Conservation (phyloP, 345 rosid species). For the Sisymbrium irio region DNA sequence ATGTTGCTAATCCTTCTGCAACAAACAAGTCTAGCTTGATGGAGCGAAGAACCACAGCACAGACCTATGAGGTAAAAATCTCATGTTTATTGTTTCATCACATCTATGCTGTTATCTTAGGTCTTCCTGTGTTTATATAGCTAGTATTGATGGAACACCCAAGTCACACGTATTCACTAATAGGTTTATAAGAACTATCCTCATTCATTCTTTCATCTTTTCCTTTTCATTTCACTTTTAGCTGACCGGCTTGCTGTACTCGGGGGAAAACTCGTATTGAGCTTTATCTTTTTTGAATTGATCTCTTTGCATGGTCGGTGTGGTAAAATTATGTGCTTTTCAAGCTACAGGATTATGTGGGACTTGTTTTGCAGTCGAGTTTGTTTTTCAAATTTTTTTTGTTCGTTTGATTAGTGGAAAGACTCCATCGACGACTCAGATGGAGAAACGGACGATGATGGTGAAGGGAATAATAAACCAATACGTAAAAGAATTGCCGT, state of each 20-base stretch:
- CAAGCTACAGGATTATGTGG: not conserved
- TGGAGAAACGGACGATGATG: constrained; percentile 12
- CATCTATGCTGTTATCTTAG: not conserved
- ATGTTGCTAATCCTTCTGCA: constrained; percentile 17
- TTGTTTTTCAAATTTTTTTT: not conserved
- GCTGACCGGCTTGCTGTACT: constrained; percentile 2
- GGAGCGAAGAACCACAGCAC: constrained; percentile 30
- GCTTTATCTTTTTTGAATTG: constrained; percentile 5
- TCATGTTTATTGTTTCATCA: not conserved
- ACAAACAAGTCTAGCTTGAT: constrained; percentile 22
- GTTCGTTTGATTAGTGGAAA: constrained; percentile 36
- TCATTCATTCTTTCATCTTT: not conserved
- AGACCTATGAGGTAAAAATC: constrained; percentile 20
- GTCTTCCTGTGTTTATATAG: constrained; percentile 3
- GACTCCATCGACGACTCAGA: constrained; percentile 33
- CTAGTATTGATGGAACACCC: not conserved
- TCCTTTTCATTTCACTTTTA: not conserved
- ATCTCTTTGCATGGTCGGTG: not conserved
- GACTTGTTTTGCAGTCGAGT: not conserved
- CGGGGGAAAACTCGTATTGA: not conserved
- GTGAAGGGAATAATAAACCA: constrained; percentile 7
- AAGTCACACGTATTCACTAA: not conserved
- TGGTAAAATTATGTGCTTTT: not conserved
- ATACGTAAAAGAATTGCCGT: constrained; percentile 3
- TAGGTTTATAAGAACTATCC: not conserved